Conservation (phyloP, 768 basidiomycete genomes). For the Hericium coralloides region DNA sequence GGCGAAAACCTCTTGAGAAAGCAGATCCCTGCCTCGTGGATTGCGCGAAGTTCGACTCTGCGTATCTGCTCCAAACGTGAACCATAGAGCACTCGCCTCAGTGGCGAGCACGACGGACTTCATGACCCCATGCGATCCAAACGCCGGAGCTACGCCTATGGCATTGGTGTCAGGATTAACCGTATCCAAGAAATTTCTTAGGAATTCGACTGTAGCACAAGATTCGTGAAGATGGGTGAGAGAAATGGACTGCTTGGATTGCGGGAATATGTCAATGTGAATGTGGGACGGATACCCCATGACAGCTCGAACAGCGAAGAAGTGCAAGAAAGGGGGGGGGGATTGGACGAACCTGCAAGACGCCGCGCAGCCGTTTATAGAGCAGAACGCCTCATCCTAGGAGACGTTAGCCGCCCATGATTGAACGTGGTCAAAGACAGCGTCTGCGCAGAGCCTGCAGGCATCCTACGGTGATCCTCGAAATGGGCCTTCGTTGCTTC, state of each 20-base stretch:
- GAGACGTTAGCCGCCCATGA: no score
- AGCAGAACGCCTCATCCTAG: no score
- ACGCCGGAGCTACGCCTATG: conserved; percentile 32
- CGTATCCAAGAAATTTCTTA: background rate
- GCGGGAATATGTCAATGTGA: background rate
- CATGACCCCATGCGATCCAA: conserved; percentile 26
- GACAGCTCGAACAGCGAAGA: no score
- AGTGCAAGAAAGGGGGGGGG: no score
- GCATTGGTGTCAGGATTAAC: conserved; percentile 17
- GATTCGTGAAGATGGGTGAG: no score
- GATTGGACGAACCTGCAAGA: no score
- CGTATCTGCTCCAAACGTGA: background rate
- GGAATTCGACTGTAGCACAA: background rate
- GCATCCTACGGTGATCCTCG: no score
- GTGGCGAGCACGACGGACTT: conserved; percentile 33
- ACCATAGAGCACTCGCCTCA: conserved; percentile 20
- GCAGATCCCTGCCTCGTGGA: background rate
- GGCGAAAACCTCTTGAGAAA: conserved; percentile 10
- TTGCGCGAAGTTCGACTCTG: background rate
- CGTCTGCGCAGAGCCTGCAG: no score
- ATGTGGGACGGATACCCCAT: background rate
- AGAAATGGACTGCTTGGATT: background rate
- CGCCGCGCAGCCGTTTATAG: no score
- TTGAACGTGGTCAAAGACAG: no score
- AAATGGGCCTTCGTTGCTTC: no score